Conservation (phyloP, 768 basidiomycete genomes). For the Lactarius hatsudake region DNA sequence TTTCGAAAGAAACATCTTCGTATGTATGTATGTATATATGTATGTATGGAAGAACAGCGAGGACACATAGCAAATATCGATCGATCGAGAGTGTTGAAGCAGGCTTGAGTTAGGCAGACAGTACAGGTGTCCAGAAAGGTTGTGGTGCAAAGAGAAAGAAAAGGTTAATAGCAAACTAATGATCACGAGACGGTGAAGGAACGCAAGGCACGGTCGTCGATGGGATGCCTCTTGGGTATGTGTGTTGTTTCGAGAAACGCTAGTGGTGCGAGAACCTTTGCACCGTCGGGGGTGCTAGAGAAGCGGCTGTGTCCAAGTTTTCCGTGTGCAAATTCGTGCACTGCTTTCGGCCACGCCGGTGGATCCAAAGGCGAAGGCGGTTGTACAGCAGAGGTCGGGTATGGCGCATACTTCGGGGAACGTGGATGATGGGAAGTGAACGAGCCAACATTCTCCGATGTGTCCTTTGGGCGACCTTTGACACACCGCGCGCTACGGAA, state of each 20-base stretch:
- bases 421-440: conserved; percentile 20
- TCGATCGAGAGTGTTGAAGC: not conserved
- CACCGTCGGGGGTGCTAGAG: conserved; percentile 21
- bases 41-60: not conserved
- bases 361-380: conserved; percentile 25
- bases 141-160: conserved; percentile 15
- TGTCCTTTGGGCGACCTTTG: conserved; percentile 29
- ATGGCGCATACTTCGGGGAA: conserved; percentile 23
- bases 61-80: conserved; percentile 1
- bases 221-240: conserved; percentile 61
- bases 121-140: conserved; percentile 21
- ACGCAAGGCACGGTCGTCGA: conserved; percentile 71
- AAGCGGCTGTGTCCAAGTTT: conserved; percentile 27
- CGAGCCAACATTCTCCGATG: conserved; percentile 12
- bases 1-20: conserved; percentile 1
- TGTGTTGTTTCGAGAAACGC: conserved; percentile 59
- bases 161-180: not conserved
- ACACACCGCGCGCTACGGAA: conserved; percentile 36
- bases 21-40: not conserved
- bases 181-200: conserved; percentile 42
- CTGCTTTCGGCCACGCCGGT: conserved; percentile 24
- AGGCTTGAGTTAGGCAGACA: not conserved
- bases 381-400: conserved; percentile 14
- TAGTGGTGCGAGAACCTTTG: conserved; percentile 52
- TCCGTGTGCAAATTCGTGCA: conserved; percentile 20